Conservation (phyloP, 2,329 filamentous ascomycete species). For the Penicillium vulpinum region DNA sequence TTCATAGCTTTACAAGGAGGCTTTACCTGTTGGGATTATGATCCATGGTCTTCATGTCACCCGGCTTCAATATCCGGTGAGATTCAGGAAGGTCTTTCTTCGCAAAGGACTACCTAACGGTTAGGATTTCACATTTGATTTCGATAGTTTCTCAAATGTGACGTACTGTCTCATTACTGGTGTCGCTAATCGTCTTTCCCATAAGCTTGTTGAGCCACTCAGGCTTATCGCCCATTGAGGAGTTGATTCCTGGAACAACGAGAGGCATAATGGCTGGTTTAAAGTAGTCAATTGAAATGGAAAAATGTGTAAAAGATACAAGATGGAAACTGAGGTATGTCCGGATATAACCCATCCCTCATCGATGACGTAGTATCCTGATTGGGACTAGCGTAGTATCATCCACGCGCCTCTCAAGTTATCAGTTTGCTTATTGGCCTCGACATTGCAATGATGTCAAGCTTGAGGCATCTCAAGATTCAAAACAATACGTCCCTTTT, state of each 20-base stretch:
- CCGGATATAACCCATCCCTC: background rate
- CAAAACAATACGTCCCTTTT: background rate
- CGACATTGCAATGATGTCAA: background rate
- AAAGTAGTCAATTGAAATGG: background rate
- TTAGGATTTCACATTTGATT: background rate
- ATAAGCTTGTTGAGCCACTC: constrained; percentile 49
- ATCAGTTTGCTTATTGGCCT: background rate
- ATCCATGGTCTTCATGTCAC: constrained; percentile 43
- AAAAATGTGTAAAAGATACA: background rate
- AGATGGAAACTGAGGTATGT: background rate
- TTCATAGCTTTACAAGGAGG: background rate
- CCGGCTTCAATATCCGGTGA: constrained; percentile 47
- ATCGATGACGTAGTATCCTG: constrained; percentile 5
- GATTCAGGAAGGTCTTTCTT: constrained; percentile 48
- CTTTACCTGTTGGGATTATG: constrained; percentile 44
- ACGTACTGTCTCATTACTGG: constrained; percentile 38
- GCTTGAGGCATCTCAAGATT: background rate
- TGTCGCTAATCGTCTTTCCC: constrained; percentile 48
- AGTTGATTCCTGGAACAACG: constrained; percentile 47
- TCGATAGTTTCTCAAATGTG: background rate
- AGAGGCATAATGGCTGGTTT: constrained; percentile 44
- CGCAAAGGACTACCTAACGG: constrained; percentile 41
- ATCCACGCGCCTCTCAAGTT: background rate
- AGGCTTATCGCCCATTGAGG: constrained; percentile 33
- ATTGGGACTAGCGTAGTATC: background rate